Conservation (phyloP, 768 basidiomycete genomes). For the Russula virescens region DNA sequence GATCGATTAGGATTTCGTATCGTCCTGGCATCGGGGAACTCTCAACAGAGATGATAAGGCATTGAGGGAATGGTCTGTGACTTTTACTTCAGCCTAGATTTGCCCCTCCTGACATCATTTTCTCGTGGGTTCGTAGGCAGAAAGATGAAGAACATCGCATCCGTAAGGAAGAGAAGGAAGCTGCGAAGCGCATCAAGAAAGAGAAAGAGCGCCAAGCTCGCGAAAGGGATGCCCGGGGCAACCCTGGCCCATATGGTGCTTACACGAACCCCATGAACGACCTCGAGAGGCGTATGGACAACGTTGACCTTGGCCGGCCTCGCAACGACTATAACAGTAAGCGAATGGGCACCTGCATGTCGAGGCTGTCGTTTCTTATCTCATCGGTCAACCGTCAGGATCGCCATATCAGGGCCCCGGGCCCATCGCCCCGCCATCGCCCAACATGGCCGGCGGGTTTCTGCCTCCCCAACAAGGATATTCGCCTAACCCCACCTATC, state of each 20-base stretch:
- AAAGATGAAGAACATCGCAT: constrained; percentile 46
- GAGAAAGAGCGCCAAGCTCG: constrained; percentile 48
- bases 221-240: constrained; percentile 36
- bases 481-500: constrained; percentile 1
- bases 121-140: constrained; percentile 28
- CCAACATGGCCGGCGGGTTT: constrained; percentile 11
- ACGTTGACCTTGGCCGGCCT: constrained; percentile 14
- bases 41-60: constrained; percentile 24
- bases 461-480: constrained; percentile 3
- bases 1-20: constrained; percentile 47
- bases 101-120: neutral
- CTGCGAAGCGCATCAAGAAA: constrained; percentile 37
- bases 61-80: constrained; percentile 23
- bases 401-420: constrained; percentile 23
- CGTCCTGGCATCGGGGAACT: constrained; percentile 50
- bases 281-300: constrained; percentile 36
- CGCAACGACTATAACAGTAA: constrained; percentile 22
- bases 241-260: constrained; percentile 21
- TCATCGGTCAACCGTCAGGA: constrained; percentile 21
- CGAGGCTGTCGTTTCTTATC: constrained; percentile 26
- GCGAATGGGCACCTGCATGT: constrained; percentile 13
- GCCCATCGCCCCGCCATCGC: constrained; percentile 21
- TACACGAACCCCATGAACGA: constrained; percentile 29
- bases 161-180: constrained; percentile 45
- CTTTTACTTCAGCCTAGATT: neutral